Conservation (phyloP, 768 basidiomycete species). For the Tylopilus sp. region DNA sequence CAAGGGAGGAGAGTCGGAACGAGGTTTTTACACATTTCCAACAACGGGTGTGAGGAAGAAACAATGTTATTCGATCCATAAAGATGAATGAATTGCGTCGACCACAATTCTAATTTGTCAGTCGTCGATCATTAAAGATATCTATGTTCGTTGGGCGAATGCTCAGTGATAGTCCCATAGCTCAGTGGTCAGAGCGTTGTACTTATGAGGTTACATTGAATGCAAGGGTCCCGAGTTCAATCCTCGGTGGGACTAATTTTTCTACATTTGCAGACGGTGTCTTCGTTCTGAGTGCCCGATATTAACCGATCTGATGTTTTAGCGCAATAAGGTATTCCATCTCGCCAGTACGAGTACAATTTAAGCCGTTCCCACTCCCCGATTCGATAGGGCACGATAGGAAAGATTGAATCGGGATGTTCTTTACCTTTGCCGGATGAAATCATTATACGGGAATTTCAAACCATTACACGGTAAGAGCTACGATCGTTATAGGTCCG, state of each 20-base stretch:
- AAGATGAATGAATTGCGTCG: background rate
- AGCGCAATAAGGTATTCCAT: too few species aligned
- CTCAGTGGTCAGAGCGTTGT: conserved; percentile 64
- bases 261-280: conserved; percentile 1
- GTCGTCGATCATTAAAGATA: background rate
- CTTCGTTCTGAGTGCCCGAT: background rate
- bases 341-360: too few species aligned
- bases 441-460: too few species aligned
- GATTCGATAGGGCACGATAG: too few species aligned
- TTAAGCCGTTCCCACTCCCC: too few species aligned
- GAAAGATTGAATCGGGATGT: too few species aligned
- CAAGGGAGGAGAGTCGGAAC: conserved; percentile 75
- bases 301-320: background rate
- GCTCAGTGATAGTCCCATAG: conserved; percentile 43
- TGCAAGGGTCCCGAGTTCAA: conserved; percentile 65
- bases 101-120: background rate
- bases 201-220: conserved; percentile 53
- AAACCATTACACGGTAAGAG: too few species aligned
- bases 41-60: conserved; percentile 44
- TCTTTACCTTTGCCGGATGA: too few species aligned
- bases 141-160: fast-evolving
- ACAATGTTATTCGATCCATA: conserved; percentile 26
- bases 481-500: background rate
- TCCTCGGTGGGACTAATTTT: conserved; percentile 55
- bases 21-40: conserved; percentile 52